Percentiles rank a stretch among this genome's conserved stretches.
phyloP scores from a whole-genome alignment of 2,329 filamentous ascomycete genomes.

The Phaeomoniella chlamydospora region DNA sequence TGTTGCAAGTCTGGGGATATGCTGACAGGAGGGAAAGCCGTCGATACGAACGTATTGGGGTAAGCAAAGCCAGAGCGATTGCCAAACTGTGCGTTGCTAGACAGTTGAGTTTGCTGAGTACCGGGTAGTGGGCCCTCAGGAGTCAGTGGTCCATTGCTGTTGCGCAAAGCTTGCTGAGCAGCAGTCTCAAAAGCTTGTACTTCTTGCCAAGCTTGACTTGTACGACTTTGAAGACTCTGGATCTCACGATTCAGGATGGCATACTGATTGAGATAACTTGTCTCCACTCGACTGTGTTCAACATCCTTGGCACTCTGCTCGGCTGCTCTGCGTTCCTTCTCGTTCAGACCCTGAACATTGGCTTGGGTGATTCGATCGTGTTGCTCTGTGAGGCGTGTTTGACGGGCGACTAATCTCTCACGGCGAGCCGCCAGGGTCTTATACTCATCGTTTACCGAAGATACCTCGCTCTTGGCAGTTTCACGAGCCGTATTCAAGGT shows the following conservation, averaged over 20 bases:
- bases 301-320: constrained; percentile 30
- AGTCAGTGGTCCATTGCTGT: constrained; percentile 32
- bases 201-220: constrained; percentile 28
- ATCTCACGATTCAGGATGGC: constrained; percentile 24
- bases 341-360: constrained; percentile 42
- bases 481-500: constrained; percentile 36
- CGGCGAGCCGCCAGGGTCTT: constrained; percentile 34
- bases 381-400: constrained; percentile 45
- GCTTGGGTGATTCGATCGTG: constrained; percentile 44
- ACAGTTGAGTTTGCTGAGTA: constrained; percentile 23
- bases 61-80: constrained; percentile 7
- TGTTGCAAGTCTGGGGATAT: constrained; percentile 8
- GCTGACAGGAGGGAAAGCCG: constrained; percentile 2
- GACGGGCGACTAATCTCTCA: constrained; percentile 44
- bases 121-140: constrained; percentile 46
- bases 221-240: constrained; percentile 26
- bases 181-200: constrained; percentile 18
- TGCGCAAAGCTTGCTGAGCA: constrained; percentile 23
- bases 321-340: constrained; percentile 34
- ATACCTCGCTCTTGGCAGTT: constrained; percentile 38
- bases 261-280: constrained; percentile 26
- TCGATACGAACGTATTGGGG: not conserved
- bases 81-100: constrained; percentile 8
- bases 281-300: constrained; percentile 28
- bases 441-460: constrained; percentile 16